Percentiles rank a stretch among this genome's conserved stretches.
phyloP scores from a whole-genome alignment of 768 basidiomycete species.

The Kwoniella europaea region DNA sequence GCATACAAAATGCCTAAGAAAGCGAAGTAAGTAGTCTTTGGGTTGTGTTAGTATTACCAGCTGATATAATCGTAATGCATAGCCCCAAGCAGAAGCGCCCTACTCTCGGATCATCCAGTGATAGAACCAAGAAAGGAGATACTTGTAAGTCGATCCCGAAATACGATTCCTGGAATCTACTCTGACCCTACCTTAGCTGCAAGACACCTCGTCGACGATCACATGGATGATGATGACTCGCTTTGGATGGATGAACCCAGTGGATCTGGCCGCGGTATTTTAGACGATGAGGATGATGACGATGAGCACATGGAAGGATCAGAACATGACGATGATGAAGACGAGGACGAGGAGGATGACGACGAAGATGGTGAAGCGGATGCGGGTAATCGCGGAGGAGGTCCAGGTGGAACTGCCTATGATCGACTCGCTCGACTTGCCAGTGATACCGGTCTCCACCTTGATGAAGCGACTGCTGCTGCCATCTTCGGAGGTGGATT shows the following conservation, averaged over 20 bases:
- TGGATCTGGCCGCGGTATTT: conserved; percentile 20
- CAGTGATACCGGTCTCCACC: conserved; percentile 34
- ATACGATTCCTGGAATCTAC: background rate
- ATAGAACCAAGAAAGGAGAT: conserved; percentile 50
- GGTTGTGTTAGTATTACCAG: background rate
- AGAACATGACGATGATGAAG: conserved; percentile 55
- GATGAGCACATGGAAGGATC: conserved; percentile 47
- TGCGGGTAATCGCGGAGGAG: conserved; percentile 46
- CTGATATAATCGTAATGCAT: background rate
- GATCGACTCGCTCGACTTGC: conserved; percentile 42
- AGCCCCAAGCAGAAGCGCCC: conserved; percentile 31
- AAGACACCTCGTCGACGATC: conserved; percentile 44
- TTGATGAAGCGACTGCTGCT: conserved; percentile 55
- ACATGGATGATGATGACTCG: conserved; percentile 44
- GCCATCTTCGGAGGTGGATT: conserved; percentile 69
- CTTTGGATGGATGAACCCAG: conserved; percentile 43
- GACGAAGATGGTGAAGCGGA: conserved; percentile 61
- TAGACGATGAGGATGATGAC: conserved; percentile 39
- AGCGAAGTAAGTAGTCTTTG: conserved; percentile 17
- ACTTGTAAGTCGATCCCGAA: conserved; percentile 25
- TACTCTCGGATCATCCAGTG: conserved; percentile 21
- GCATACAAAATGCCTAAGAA: conserved; percentile 45
- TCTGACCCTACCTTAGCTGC: conserved; percentile 26
- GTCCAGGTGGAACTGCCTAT: conserved; percentile 57
- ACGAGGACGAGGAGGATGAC: conserved; percentile 34